Conservation (phyloP, 2,329 filamentous ascomycete species). For the Laburnicola sp. region DNA sequence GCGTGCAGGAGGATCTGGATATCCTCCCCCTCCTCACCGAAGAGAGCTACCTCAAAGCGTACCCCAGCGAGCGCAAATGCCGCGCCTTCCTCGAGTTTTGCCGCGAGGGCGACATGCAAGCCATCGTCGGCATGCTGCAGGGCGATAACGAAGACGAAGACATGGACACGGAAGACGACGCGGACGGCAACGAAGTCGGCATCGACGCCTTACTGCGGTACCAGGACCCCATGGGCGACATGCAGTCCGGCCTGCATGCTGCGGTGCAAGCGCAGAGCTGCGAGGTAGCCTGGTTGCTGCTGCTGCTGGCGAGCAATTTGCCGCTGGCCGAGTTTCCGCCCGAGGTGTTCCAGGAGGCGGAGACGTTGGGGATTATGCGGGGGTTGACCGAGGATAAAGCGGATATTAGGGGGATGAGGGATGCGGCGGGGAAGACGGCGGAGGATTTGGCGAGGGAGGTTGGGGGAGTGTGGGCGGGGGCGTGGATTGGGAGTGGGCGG, state of each 20-base stretch:
- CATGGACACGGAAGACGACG: constrained; percentile 50
- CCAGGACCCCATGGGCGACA: constrained; percentile 68
- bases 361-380: constrained; percentile 62
- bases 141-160: constrained; percentile 57
- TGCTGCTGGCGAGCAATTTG: constrained; percentile 68
- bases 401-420: constrained; percentile 61
- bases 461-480: constrained; percentile 54
- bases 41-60: constrained; percentile 70
- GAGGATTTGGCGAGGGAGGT: constrained; percentile 56
- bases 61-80: constrained; percentile 70
- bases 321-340: constrained; percentile 63
- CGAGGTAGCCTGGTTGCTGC: constrained; percentile 69
- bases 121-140: constrained; percentile 68
- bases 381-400: constrained; percentile 55
- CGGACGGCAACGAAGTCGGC: constrained; percentile 37
- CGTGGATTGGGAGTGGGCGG: constrained; percentile 51
- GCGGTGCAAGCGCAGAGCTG: constrained; percentile 67
- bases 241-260: constrained; percentile 71
- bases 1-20: constrained; percentile 68
- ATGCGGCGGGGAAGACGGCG: constrained; percentile 56
- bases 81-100: constrained; percentile 77
- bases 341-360: constrained; percentile 62
- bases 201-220: constrained; percentile 62
- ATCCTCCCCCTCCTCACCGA: constrained; percentile 73
- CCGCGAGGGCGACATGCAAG: constrained; percentile 70